Evolutionary conservation across 148 eudicot species (phyloP).

Genomic region (Rhododendron vialii): DNA sequence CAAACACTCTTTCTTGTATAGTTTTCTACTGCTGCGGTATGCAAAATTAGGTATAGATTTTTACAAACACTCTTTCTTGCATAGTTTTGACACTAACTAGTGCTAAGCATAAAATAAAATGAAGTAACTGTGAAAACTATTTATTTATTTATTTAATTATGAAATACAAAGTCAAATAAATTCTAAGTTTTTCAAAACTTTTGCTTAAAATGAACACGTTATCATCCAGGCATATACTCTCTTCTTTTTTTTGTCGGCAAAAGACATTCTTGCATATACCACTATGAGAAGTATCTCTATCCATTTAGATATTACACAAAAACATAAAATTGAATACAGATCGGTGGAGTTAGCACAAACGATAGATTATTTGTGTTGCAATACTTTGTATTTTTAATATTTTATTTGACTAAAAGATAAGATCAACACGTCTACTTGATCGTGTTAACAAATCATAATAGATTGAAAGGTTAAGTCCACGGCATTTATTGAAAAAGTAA

Average conservation of each 20-base stretch:
- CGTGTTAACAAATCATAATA: not conserved
- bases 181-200: not conserved
- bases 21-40: no score
- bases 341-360: not conserved
- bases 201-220: no score
- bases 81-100: no score
- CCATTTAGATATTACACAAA: no score
- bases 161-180: not conserved
- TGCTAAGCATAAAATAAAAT: not conserved
- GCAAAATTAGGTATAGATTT: no score
- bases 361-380: not conserved
- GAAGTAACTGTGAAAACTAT: not conserved
- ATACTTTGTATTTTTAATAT: not conserved
- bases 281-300: no score
- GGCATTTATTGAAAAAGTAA: no score
- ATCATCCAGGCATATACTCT: no score
- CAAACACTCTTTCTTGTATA: no score
- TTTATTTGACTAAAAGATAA: not conserved
- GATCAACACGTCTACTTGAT: not conserved
- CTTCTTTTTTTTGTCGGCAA: no score
- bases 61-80: not conserved
- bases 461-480: not conserved
- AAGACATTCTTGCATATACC: not conserved
- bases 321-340: not conserved
- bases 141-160: not conserved